Base-by-base conservation (phyloP, 2,329 filamentous ascomycete genomes). In the Claviceps paspali region DNA sequence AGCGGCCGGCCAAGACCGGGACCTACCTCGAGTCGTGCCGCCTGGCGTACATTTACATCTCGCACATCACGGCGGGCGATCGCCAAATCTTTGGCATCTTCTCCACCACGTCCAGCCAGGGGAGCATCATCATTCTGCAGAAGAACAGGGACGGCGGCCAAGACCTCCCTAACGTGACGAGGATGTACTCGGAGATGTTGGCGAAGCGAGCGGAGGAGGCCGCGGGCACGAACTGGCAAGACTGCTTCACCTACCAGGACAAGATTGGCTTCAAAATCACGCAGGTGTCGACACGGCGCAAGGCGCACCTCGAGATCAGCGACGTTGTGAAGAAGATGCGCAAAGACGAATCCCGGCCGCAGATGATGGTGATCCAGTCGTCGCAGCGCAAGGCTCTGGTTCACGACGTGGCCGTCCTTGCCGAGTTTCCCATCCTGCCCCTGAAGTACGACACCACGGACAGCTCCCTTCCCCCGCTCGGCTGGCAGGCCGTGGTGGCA, bases 1-100 rank as follows among this genome's bases (percentile, higher is more conserved):
- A 78, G 46, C 74, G 77, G 14, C 72, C 78, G 1, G 58, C 69
- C 0, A 81, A 85, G 50, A 65, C 62, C 1, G 63, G 53, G 26
- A 61, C 79, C 1, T 98, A 98, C 50, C 74, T 98, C 2, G 72
- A 79, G 14, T 70, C 79, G 2, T 75, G 79, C 0, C 68, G 75
- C 1, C 67, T 96, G 53, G 79, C 78, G 15, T 98, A 93, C 53
- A 68, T 96, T 38, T 95, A 91, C 52, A 65, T 98, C 21, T 95
- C 94, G 40, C 91, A 99, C 57, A 81, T 98, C 51, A 79, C 80
- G 31, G 79, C 86, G 10, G 86, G 87, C 3, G 88, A 98, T 40
- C 74, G 85, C 26, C 87, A 98, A 51, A 79, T 98, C 36, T 96
- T 95, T 55, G 87, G 85, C 1, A 57, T 98, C 5, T 94, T 98